Percentiles rank a stretch among this genome's conserved stretches.
These are phyloP conservation scores for Staphylotrichum longicolle DNA, from an alignment of 495 filamentous ascomycete genomes.

Conservation along the genomic window DNA sequence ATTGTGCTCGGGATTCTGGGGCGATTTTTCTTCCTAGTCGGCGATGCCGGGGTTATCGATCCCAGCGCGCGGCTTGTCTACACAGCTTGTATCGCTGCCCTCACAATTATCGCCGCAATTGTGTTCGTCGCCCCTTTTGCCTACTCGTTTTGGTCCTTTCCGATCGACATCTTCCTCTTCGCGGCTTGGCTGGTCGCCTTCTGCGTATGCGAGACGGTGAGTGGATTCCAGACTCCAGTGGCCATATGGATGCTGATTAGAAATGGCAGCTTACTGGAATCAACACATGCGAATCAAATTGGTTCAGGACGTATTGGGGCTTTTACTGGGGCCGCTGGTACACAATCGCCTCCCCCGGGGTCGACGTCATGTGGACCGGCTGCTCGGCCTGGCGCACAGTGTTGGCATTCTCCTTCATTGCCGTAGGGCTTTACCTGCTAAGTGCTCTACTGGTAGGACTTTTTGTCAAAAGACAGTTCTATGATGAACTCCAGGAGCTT, in stretches of 20 bases:
- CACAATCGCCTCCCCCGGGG: conserved; percentile 9
- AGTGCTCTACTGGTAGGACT: conserved; percentile 19
- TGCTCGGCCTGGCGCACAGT: conserved; percentile 26
- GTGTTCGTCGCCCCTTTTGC: conserved; percentile 22
- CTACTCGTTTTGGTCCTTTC: conserved; percentile 24
- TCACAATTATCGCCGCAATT: conserved; percentile 22
- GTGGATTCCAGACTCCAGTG: neutral
- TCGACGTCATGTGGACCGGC: conserved; percentile 24
- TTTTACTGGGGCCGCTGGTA: conserved; percentile 32
- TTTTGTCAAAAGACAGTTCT: no score
- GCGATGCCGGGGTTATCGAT: conserved; percentile 16
- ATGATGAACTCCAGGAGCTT: no score
- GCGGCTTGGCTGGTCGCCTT: conserved; percentile 24
- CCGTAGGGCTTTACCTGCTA: conserved; percentile 15
- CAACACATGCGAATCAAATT: conserved; percentile 16
- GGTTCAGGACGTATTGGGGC: conserved; percentile 26
- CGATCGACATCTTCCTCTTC: conserved; percentile 24
- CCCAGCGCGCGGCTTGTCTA: conserved; percentile 24
- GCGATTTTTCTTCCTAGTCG: conserved; percentile 20
- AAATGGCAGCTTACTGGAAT: neutral
- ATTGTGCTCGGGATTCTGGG: conserved; percentile 28
- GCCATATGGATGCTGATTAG: no score
- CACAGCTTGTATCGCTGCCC: conserved; percentile 15
- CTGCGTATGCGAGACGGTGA: conserved; percentile 23
- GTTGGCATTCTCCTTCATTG: conserved; percentile 28